Evolutionary conservation across 2,329 filamentous ascomycete genomes (phyloP).

Genomic region (Hymenoscyphus occultus): DNA sequence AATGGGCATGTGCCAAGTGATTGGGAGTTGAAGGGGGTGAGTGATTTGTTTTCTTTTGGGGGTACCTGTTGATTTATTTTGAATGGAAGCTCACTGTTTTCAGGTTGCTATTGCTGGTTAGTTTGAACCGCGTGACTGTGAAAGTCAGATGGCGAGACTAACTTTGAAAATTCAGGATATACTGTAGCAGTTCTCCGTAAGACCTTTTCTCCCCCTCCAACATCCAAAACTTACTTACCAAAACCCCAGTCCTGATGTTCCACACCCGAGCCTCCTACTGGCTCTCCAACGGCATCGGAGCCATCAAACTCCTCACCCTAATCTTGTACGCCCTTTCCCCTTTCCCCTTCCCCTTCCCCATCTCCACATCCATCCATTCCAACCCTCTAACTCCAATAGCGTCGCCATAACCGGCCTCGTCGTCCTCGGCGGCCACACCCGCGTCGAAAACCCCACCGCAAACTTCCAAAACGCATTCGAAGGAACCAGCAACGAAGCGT

Average conservation of each 20-base stretch:
- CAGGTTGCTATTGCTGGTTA: conserved; percentile 1
- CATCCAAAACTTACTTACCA: neutral
- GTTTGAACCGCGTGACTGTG: neutral
- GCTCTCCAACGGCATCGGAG: conserved; percentile 54
- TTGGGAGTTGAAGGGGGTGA: conserved; percentile 63
- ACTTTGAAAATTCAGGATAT: conserved; percentile 51
- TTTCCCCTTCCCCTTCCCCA: neutral
- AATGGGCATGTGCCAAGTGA: conserved; percentile 47
- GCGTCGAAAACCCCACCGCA: conserved; percentile 46
- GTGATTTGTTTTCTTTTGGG: neutral
- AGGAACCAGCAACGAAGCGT: conserved; percentile 45
- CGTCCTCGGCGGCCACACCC: conserved; percentile 55
- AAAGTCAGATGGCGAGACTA: neutral
- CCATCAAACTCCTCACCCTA: conserved; percentile 59
- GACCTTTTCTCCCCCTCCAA: conserved; percentile 27
- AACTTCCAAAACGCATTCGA: conserved; percentile 57
- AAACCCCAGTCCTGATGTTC: conserved; percentile 42
- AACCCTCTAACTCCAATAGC: conserved; percentile 24
- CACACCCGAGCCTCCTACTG: conserved; percentile 57
- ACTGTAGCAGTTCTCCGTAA: conserved; percentile 45
- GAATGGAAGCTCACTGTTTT: neutral
- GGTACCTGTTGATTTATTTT: neutral
- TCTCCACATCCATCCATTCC: conserved; percentile 1
- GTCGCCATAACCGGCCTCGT: conserved; percentile 60
- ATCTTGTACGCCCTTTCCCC: conserved; percentile 45